phyloP scores from a whole-genome alignment of 2,329 filamentous ascomycete genomes.

The Fusarium succisae region DNA sequence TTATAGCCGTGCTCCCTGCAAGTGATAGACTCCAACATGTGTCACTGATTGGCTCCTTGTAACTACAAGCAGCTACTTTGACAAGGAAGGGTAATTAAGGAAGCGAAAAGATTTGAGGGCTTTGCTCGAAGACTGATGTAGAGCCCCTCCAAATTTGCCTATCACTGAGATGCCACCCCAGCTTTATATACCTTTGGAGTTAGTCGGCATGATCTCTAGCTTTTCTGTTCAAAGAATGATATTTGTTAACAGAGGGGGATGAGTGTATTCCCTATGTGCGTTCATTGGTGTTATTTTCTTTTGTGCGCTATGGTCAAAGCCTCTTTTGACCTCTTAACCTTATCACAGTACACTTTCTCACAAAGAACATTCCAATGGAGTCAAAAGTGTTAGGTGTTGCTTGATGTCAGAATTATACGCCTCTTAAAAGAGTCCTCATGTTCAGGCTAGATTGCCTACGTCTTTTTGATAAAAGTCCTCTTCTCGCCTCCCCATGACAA shows the following conservation, averaged over 20 bases:
- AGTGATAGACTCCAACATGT: neutral
- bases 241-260: neutral
- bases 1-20: neutral
- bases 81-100: fast-evolving
- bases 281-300: neutral
- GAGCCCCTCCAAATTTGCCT: neutral
- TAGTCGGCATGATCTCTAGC: neutral
- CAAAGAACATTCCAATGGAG: neutral
- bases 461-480: no score
- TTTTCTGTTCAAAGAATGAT: neutral
- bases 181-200: neutral
- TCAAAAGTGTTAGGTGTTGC: no score
- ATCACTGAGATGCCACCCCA: neutral
- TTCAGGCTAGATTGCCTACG: no score
- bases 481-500: neutral
- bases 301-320: neutral
- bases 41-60: no score
- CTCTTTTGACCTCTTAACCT: neutral
- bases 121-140: no score
- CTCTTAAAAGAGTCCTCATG: no score
- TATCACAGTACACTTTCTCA: neutral
- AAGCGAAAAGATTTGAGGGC: neutral
- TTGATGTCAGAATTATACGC: neutral
- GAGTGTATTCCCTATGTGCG: neutral
- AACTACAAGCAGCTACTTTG: fast-evolving